Conservation (phyloP, 805 yeast genomes). For the Cyberlindnera samutprakarnensis region DNA sequence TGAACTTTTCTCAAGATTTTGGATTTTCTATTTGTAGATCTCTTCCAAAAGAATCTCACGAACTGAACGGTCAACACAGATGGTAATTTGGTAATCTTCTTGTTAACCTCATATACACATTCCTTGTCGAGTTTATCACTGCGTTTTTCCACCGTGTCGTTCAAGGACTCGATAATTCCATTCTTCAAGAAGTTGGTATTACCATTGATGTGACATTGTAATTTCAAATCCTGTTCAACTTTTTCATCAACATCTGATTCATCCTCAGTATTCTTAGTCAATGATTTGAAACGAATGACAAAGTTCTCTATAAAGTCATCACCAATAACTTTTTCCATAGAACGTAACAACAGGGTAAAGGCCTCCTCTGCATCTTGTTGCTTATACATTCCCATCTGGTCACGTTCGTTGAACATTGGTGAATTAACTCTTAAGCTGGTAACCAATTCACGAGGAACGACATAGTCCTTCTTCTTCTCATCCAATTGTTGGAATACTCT, state of each 20-base stretch:
- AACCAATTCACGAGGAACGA: constrained; percentile 65
- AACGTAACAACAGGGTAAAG: constrained; percentile 65
- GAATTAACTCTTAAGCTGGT: constrained; percentile 54
- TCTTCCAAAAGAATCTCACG: constrained; percentile 93
- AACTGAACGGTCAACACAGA: constrained; percentile 84
- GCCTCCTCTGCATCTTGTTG: constrained; percentile 99
- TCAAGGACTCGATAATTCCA: constrained; percentile 69
- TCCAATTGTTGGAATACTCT: constrained; percentile 34
- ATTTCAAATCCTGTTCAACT: constrained; percentile 56
- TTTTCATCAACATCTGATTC: constrained; percentile 41
- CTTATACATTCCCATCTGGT: constrained; percentile 58
- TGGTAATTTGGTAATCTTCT: constrained; percentile 69
- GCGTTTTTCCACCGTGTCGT: constrained; percentile 71
- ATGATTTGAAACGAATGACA: constrained; percentile 55
- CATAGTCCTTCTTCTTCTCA: constrained; percentile 34
- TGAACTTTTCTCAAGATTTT: constrained; percentile 91
- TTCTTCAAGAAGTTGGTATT: constrained; percentile 82
- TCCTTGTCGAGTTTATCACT: constrained; percentile 63
- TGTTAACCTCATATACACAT: constrained; percentile 57
- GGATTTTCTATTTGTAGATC: constrained; percentile 83
- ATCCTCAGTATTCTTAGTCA: constrained; percentile 53
- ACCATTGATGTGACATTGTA: constrained; percentile 83
- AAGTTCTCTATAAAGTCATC: constrained; percentile 49
- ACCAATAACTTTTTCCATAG: constrained; percentile 40
- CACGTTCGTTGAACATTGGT: constrained; percentile 88